These are phyloP conservation scores for Oryza brachyantha DNA, from an alignment of 176 grass and related monocot genomes.

Conservation along the genomic window DNA sequence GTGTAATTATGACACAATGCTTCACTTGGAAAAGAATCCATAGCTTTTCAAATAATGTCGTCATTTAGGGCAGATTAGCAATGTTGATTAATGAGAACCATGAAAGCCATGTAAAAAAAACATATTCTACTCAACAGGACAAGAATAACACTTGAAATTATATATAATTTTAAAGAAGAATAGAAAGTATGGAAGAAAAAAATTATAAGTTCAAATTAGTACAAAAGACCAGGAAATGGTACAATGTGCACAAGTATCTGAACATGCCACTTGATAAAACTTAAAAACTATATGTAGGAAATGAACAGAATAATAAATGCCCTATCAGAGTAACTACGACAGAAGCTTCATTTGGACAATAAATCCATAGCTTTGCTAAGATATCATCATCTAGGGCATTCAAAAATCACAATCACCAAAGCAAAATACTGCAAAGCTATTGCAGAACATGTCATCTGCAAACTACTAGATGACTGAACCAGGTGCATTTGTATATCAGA, in stretches of 20 bases:
- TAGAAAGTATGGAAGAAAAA: background rate
- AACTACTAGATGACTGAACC: background rate
- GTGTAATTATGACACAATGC: slow-evolving; percentile 53
- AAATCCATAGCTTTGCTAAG: slow-evolving; percentile 39
- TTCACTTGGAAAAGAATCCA: slow-evolving; percentile 45
- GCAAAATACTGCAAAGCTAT: background rate
- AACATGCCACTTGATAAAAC: background rate
- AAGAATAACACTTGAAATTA: background rate
- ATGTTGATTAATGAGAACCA: background rate
- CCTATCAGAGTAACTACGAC: slow-evolving; percentile 67
- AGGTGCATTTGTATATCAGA: background rate
- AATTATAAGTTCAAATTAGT: background rate
- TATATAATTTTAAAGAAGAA: background rate
- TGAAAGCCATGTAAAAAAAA: background rate
- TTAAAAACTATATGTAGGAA: background rate
- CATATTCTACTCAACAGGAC: background rate
- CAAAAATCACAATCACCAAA: background rate
- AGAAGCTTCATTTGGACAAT: slow-evolving; percentile 38
- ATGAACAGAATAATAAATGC: slow-evolving; percentile 18
- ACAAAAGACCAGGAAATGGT: background rate
- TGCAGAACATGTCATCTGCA: background rate
- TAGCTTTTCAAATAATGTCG: slow-evolving; percentile 35
- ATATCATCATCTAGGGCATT: slow-evolving; percentile 39
- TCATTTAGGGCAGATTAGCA: slow-evolving; percentile 15
- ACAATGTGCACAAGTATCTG: background rate